Evolutionary conservation across 164 flowering plant species (phyloP), one percentile per base, ranked within the genome.

Genomic region (Vitis riparia): DNA sequence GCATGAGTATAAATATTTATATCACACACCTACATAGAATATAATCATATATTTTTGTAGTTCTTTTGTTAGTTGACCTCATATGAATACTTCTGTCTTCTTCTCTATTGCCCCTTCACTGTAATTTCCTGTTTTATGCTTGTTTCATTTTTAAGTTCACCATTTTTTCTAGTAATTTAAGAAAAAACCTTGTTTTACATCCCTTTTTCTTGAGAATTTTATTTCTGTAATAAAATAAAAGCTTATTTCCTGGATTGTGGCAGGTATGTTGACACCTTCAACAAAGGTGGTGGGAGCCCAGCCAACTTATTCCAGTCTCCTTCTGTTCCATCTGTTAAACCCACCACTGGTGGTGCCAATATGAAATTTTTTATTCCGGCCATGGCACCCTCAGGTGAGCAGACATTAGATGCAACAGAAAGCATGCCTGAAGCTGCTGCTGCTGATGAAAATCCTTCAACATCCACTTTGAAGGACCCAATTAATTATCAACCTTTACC

Each of bases 241-340:
- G 57, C 27, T 44, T 51, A 1, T 72, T 51, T 50, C 37, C 49
- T 75, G 64, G 62, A 37, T 67, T 74, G 71, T 77, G 71, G 65
- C 88, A 96, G 99, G 91, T 96, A 96, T 65, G 99, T 96, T 57
- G 99, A 96, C 81, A 93, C 99, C 63, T 96, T 91, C 75, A 91
- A 93, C 85, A 72, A 89, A 71, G 91, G 91, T 58, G 86, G 88
- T 59, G 93, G 88, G n/a, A 74, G 69, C 67, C 71, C 83, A 32
- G 75, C 87, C 55, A 90, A 81, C 70, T 64, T 66, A 50, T 91
- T 91, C 79, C 96, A 86, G 70, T 86, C 98, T 23, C 94, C 93
- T 48, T 60, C 97, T 58, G 72, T 77, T 64, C 84, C 93, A 70
- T 73, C 89, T 61, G 76, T 78, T n/a, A 92, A 86, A 77, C 86